phyloP scores from a whole-genome alignment of 2,329 filamentous ascomycete species.

The Colletotrichum tanaceti region DNA sequence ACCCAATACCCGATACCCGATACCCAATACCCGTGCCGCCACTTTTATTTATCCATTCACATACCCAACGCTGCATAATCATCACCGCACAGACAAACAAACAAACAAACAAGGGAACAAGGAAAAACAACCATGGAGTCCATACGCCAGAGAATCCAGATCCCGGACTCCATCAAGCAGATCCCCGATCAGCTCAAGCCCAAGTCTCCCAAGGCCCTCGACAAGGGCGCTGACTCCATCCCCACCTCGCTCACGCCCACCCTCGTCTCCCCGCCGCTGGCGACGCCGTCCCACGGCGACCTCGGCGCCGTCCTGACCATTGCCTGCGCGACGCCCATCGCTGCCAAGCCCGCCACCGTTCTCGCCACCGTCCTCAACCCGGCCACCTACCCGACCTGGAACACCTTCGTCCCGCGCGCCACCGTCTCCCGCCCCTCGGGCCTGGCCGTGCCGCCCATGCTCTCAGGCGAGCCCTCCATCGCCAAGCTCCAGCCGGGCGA shows the following conservation, averaged over 20 bases:
- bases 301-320: conserved; percentile 41
- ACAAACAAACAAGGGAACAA: too few species aligned
- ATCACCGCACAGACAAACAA: background rate
- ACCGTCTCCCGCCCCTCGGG: conserved; percentile 44
- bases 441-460: conserved; percentile 40
- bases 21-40: background rate
- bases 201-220: conserved; percentile 33
- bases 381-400: conserved; percentile 51
- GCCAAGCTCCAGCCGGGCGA: conserved; percentile 34
- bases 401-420: conserved; percentile 49
- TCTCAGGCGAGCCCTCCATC: conserved; percentile 34
- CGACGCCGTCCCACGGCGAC: conserved; percentile 28
- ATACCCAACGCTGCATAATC: conserved; percentile 7
- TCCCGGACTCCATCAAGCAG: conserved; percentile 35
- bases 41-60: background rate
- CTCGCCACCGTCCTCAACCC: conserved; percentile 49
- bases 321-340: conserved; percentile 49
- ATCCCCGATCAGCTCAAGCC: conserved; percentile 36
- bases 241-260: conserved; percentile 33
- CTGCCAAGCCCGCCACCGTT: conserved; percentile 48
- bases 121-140: conserved; percentile 12
- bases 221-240: conserved; percentile 35
- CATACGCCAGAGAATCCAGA: conserved; percentile 34
- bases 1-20: background rate
- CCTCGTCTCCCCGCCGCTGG: conserved; percentile 28